These are phyloP conservation scores for Suillus subaureus DNA, from an alignment of 768 basidiomycete genomes.

Conservation along the genomic window DNA sequence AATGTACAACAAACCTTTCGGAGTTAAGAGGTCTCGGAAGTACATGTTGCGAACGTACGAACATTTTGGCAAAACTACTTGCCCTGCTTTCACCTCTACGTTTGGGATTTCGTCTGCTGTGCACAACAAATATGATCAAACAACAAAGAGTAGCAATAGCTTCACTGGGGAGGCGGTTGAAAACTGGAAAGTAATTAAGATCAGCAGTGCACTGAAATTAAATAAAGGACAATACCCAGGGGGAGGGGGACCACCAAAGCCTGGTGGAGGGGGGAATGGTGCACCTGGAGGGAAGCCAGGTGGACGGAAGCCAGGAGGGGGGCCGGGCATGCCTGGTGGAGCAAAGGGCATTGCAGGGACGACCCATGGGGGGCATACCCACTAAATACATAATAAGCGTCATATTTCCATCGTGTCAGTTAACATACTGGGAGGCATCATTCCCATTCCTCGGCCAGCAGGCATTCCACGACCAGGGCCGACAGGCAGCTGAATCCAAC, in stretches of 20 bases:
- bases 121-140: constrained; percentile 15
- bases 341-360: constrained; percentile 67
- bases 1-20: constrained; percentile 31
- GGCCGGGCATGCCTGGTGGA: constrained; percentile 81
- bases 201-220: constrained; percentile 10
- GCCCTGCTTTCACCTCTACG: constrained; percentile 26
- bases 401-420: constrained; percentile 16
- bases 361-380: constrained; percentile 60
- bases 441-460: constrained; percentile 96
- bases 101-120: constrained; percentile 15
- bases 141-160: constrained; percentile 9
- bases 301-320: constrained; percentile 84
- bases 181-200: constrained; percentile 34
- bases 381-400: constrained; percentile 37
- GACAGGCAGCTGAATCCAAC: constrained; percentile 61
- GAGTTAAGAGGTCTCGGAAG: constrained; percentile 16
- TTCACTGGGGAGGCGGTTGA: constrained; percentile 50
- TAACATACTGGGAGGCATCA: constrained; percentile 82
- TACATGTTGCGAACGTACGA: constrained; percentile 29
- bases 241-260: constrained; percentile 80
- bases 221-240: constrained; percentile 59
- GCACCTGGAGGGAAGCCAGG: constrained; percentile 83
- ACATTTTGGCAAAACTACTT: constrained; percentile 26
- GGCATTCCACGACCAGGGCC: constrained; percentile 96
- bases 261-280: constrained; percentile 80